phyloP scores from a whole-genome alignment of 768 basidiomycete genomes.

The Dacryopinax spathularia region DNA sequence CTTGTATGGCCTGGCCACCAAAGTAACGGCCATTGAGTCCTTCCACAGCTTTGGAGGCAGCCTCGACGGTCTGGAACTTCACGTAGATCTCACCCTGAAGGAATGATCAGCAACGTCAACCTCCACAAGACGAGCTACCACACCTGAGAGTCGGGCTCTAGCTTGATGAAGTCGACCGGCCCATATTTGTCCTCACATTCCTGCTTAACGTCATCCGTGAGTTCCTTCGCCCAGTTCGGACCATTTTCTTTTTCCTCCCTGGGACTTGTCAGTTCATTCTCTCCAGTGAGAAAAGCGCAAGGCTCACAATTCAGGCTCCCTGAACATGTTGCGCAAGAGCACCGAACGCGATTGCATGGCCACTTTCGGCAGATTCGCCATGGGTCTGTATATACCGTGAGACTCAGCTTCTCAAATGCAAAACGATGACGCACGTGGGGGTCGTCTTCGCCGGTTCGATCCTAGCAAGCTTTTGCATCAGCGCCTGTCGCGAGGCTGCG shows the following conservation, averaged over 20 bases:
- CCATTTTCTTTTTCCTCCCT: slow-evolving; percentile 64
- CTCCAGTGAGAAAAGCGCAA: neutral
- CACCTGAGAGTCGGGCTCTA: slow-evolving; percentile 89
- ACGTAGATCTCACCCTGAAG: slow-evolving; percentile 90
- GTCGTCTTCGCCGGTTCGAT: slow-evolving; percentile 27
- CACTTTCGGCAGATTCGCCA: slow-evolving; percentile 4
- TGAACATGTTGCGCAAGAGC: slow-evolving; percentile 86
- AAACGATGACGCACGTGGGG: slow-evolving; percentile 1
- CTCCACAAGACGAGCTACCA: slow-evolving; percentile 14
- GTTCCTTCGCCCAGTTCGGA: slow-evolving; percentile 89
- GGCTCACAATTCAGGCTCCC: slow-evolving; percentile 77
- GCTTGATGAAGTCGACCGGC: slow-evolving; percentile 68
- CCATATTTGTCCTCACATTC: slow-evolving; percentile 92
- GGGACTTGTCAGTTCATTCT: neutral
- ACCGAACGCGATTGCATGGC: slow-evolving; percentile 82
- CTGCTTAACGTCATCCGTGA: slow-evolving; percentile 88
- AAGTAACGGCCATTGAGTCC: slow-evolving; percentile 96
- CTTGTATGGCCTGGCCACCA: slow-evolving; percentile 77
- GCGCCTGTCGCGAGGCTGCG: slow-evolving; percentile 93
- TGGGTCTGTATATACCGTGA: neutral
- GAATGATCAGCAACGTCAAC: neutral
- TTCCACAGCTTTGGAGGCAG: slow-evolving; percentile 70
- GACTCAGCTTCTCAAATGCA: neutral
- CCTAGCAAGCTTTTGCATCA: slow-evolving; percentile 99
- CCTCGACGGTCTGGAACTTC: slow-evolving; percentile 68